A percentile compares a stretch with the other conserved stretches of the same genome.
These are phyloP conservation scores for Corylus avellana DNA, from an alignment of 306 rosid species.

Conservation along the genomic window DNA sequence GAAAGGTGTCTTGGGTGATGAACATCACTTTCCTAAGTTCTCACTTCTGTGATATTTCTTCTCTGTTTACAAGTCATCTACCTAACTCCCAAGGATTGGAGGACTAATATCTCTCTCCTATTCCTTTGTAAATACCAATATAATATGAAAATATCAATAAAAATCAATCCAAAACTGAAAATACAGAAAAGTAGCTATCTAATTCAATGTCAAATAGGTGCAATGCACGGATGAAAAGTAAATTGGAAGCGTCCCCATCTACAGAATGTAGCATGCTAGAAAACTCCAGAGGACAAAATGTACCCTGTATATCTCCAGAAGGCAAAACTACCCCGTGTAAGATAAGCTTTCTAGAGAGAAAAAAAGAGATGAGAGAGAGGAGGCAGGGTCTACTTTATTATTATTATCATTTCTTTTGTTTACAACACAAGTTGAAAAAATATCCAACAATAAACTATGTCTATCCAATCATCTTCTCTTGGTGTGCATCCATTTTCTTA, in stretches of 20 bases:
- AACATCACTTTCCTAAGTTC: constrained; percentile 34
- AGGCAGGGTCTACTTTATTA: constrained; percentile 11
- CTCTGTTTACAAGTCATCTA: constrained; percentile 23
- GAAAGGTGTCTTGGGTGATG: constrained; percentile 27
- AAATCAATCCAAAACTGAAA: neutral
- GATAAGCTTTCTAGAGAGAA: constrained; percentile 27
- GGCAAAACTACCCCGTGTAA: constrained; percentile 34
- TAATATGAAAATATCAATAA: neutral
- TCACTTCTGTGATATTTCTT: constrained; percentile 34
- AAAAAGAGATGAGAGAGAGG: constrained; percentile 10
- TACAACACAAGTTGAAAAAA: constrained; percentile 24
- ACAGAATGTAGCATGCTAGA: neutral
- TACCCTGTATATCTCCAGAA: constrained; percentile 20
- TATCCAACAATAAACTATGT: constrained; percentile 47
- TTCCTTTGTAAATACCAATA: neutral
- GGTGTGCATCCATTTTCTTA: constrained; percentile 57
- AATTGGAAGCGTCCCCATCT: neutral
- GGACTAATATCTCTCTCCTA: constrained; percentile 9
- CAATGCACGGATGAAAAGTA: neutral
- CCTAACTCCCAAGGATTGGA: constrained; percentile 29
- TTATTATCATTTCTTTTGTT: constrained; percentile 3
- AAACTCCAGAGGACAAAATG: constrained; percentile 21
- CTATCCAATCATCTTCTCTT: constrained; percentile 59
- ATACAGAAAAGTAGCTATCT: neutral
- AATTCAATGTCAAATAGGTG: neutral